Conservation (phyloP, 345 rosid genomes). For the Bruguiera gymnorhiza region DNA sequence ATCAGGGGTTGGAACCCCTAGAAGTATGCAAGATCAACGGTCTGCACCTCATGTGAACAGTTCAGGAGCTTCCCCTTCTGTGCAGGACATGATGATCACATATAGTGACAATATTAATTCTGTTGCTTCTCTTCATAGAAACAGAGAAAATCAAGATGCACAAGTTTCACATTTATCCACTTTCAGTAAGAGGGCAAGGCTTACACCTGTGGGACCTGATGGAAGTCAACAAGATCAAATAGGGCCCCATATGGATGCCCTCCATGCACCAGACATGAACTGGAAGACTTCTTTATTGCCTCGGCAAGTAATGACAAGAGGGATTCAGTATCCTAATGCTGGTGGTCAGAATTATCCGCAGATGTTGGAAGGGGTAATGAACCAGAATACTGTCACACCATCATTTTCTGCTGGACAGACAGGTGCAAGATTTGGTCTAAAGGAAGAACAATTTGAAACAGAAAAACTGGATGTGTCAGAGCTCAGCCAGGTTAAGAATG, state of each 20-base stretch:
- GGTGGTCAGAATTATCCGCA: constrained; percentile 67
- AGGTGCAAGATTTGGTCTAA: constrained; percentile 52
- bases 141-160: constrained; percentile 72
- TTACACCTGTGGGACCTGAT: constrained; percentile 49
- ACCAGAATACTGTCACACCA: constrained; percentile 59
- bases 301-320: constrained; percentile 58
- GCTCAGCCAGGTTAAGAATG: constrained; percentile 42
- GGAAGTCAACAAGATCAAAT: constrained; percentile 64
- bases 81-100: constrained; percentile 63
- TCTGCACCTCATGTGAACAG: constrained; percentile 40
- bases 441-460: constrained; percentile 75
- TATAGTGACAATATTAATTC: constrained; percentile 52
- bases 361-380: constrained; percentile 60
- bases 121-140: constrained; percentile 51
- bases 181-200: constrained; percentile 61
- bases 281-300: constrained; percentile 61
- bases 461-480: constrained; percentile 59
- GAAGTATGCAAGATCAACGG: constrained; percentile 68
- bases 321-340: constrained; percentile 52
- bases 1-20: constrained; percentile 44
- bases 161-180: constrained; percentile 58
- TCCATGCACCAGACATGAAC: constrained; percentile 60
- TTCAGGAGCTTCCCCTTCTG: constrained; percentile 56
- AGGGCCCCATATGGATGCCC: constrained; percentile 53
- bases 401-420: constrained; percentile 56